Evolutionary conservation across 2,329 filamentous ascomycete genomes (phyloP).

Genomic region (Beauveria australis): DNA sequence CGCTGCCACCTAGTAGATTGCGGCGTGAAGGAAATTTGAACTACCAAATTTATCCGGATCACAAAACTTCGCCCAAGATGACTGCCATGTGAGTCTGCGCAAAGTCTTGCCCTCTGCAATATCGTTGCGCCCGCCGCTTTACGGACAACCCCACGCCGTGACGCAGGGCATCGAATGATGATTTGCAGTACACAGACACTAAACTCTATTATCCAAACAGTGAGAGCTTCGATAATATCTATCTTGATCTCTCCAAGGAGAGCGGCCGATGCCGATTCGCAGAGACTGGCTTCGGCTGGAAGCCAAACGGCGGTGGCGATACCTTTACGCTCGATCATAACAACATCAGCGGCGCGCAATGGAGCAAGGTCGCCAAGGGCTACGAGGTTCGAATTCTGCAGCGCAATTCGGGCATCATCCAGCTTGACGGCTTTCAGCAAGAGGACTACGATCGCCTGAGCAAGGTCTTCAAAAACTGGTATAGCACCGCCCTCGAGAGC

Average conservation of each 20-base stretch:
- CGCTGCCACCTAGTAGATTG: not conserved
- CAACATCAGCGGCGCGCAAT: slow-evolving; percentile 82
- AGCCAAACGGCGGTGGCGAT: slow-evolving; percentile 76
- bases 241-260: slow-evolving; percentile 89
- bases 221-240: slow-evolving; percentile 96
- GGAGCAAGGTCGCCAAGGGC: slow-evolving; percentile 87
- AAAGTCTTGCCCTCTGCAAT: not conserved
- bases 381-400: slow-evolving; percentile 90
- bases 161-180: not conserved
- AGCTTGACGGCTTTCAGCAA: slow-evolving; percentile 89
- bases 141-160: not conserved
- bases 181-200: not conserved
- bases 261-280: slow-evolving; percentile 90
- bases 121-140: not conserved
- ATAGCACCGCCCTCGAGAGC: slow-evolving; percentile 84
- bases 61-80: slow-evolving; percentile 21
- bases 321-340: slow-evolving; percentile 87
- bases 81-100: slow-evolving; percentile 29
- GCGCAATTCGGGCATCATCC: slow-evolving; percentile 75
- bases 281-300: slow-evolving; percentile 93
- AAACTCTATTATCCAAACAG: slow-evolving; percentile 27
- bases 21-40: not conserved
- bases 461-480: slow-evolving; percentile 98
- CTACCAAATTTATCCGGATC: not conserved
- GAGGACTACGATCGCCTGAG: slow-evolving; percentile 87